phyloP scores from a whole-genome alignment of 768 basidiomycete species.

The Gloeophyllum trabeum region DNA sequence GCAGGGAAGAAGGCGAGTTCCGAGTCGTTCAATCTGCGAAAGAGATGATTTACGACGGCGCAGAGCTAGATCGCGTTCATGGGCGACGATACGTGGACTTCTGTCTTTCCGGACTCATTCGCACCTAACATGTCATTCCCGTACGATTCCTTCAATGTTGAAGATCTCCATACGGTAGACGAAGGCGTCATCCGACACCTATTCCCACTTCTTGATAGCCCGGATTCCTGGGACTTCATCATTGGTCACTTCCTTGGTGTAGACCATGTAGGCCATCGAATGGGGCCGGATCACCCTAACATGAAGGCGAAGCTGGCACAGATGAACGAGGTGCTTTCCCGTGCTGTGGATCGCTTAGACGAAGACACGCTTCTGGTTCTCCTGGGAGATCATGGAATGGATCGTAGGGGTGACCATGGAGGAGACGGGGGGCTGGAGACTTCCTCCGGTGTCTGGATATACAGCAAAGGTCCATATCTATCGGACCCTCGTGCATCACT shows the following conservation, averaged over 20 bases:
- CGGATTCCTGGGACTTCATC: constrained; percentile 68
- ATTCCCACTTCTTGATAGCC: constrained; percentile 60
- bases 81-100: constrained; percentile 97
- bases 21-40: constrained; percentile 1
- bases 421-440: constrained; percentile 85
- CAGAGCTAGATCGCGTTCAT: constrained; percentile 66
- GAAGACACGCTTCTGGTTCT: constrained; percentile 87
- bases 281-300: constrained; percentile 79
- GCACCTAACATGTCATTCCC: constrained; percentile 64
- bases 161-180: constrained; percentile 94
- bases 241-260: constrained; percentile 93
- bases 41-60: constrained; percentile 7
- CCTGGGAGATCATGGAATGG: constrained; percentile 97
- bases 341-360: constrained; percentile 66
- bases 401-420: constrained; percentile 87
- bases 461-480: constrained; percentile 62
- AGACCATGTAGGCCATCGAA: constrained; percentile 91
- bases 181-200: constrained; percentile 79
- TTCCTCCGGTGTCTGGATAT: constrained; percentile 82
- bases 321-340: constrained; percentile 71
- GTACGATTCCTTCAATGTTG: constrained; percentile 97
- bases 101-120: constrained; percentile 74
- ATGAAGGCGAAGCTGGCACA: constrained; percentile 83
- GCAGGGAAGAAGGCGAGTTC: constrained; percentile 48
- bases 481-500: not conserved